Base-by-base conservation (phyloP, 805 yeast genomes). In the Yarrowia sp. region DNA sequence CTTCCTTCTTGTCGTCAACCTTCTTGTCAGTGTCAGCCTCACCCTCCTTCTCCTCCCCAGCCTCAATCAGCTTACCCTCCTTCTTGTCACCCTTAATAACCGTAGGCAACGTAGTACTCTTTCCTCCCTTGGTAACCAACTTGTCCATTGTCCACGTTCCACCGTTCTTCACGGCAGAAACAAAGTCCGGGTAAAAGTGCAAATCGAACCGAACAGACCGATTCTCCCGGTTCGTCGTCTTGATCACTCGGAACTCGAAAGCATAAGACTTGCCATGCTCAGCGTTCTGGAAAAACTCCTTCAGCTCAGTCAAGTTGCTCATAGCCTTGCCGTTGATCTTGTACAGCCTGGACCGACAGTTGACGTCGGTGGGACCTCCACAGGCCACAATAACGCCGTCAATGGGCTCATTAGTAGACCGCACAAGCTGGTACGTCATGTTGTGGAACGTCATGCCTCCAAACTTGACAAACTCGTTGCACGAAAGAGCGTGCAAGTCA, bases 381-480 rank as follows among this genome's bases (percentile, higher is more conserved):
- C 88, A 87, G 40, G 90, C 80, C 71, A 84, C 91, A 0, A 92
- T 96, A 2, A 54, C 46, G 38, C 98, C 98, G 68, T 79, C 82
- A 1, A 89, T 93, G 0, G 97, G 95, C 35, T 92, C 82, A 32
- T 92, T 90, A 71, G 85, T 90, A 48, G 86, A 82, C 71, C 96
- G 82, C 1, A 97, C 97, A 77, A 91, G 80, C 76, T 92, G 97
- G 73, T 92, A 92, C 62, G 96, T 88, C 68, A 92, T 76, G 62
- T 89, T 86, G 72, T 92, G 91, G 76, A 92, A 90, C 0, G 90
- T 83, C 1, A 96, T 96, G 65, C 97, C 97, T 59, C 89, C 88
- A 9, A 89, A 93, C 64, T 86, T 88, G 10, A 92, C 85, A 73
- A 84, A 91, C 69, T 91, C 80, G 70, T 82, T 83, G 35, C 97